phyloP scores from a whole-genome alignment of 306 rosid genomes.

The Ormosia semicastrata region DNA sequence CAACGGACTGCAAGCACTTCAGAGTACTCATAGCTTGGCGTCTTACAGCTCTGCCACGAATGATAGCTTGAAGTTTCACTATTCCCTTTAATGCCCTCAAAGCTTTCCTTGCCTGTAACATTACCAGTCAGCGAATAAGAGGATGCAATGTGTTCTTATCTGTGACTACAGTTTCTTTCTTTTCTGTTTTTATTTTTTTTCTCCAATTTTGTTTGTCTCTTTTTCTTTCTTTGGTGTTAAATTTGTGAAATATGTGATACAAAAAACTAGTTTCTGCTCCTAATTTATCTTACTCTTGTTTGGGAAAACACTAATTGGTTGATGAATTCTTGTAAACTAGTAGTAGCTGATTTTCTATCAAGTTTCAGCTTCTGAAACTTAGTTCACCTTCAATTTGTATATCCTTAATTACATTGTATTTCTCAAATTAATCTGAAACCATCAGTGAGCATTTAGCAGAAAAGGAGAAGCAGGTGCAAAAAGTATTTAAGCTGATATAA shows the following conservation, averaged over 20 bases:
- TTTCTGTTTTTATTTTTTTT: not conserved
- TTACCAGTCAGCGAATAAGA: conserved; percentile 4
- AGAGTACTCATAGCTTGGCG: conserved; percentile 86
- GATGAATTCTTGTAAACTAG: not conserved
- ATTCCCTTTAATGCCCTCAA: conserved; percentile 88
- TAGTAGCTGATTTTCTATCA: not conserved
- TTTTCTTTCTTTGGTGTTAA: not conserved
- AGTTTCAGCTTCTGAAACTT: not conserved
- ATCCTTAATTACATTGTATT: not conserved
- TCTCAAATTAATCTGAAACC: not conserved
- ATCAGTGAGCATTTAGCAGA: not conserved
- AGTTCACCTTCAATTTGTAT: not conserved
- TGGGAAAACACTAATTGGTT: not conserved
- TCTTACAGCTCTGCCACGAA: conserved; percentile 86
- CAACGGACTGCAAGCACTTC: conserved; percentile 82
- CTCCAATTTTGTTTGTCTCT: not conserved
- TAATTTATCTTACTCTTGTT: no score
- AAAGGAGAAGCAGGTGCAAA: not conserved
- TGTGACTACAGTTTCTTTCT: not conserved
- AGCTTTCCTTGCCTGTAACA: conserved; percentile 82
- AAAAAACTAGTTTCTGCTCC: no score
- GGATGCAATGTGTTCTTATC: not conserved
- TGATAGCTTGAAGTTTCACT: conserved; percentile 93
- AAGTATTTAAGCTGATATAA: not conserved
- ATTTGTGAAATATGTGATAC: not conserved